These are phyloP conservation scores for Aphanomyces cochlioides DNA, from an alignment of 352 stramenopile genomes.

Conservation along the genomic window DNA sequence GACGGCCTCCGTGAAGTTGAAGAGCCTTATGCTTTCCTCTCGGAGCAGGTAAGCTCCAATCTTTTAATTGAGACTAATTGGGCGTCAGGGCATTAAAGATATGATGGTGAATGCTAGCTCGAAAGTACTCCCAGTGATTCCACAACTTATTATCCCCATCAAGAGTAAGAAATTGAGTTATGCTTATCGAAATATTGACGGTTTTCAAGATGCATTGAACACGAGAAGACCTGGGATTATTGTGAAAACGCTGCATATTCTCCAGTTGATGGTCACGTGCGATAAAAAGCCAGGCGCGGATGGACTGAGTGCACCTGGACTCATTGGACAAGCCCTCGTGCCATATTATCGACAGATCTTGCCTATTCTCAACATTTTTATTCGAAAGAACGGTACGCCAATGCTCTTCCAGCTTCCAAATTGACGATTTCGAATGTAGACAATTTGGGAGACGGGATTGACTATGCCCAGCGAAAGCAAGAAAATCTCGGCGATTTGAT, in stretches of 20 bases:
- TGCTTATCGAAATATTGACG: background rate
- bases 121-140: conserved; percentile 96
- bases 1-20: conserved; percentile 95
- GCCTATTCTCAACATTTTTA: conserved; percentile 97
- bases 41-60: conserved; percentile 58
- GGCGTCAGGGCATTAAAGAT: conserved; percentile 89
- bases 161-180: conserved; percentile 73
- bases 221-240: conserved; percentile 92
- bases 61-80: background rate
- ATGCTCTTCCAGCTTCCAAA: background rate
- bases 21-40: conserved; percentile 94
- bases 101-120: conserved; percentile 94
- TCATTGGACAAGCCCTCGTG: conserved; percentile 95
- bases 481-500: conserved; percentile 95
- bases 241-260: conserved; percentile 95
- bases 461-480: conserved; percentile 94
- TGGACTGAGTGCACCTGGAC: conserved; percentile 51
- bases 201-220: conserved; percentile 76
- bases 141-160: conserved; percentile 97
- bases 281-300: conserved; percentile 74
- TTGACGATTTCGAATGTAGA: conserved; percentile 43
- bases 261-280: conserved; percentile 94
- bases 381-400: conserved; percentile 88
- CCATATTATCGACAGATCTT: conserved; percentile 98
- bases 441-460: conserved; percentile 95